Evolutionary conservation across 192 early-diverging fungal species (phyloP), one percentile per base, ranked within the genome.

Genomic region (Mortierella antarctica): DNA sequence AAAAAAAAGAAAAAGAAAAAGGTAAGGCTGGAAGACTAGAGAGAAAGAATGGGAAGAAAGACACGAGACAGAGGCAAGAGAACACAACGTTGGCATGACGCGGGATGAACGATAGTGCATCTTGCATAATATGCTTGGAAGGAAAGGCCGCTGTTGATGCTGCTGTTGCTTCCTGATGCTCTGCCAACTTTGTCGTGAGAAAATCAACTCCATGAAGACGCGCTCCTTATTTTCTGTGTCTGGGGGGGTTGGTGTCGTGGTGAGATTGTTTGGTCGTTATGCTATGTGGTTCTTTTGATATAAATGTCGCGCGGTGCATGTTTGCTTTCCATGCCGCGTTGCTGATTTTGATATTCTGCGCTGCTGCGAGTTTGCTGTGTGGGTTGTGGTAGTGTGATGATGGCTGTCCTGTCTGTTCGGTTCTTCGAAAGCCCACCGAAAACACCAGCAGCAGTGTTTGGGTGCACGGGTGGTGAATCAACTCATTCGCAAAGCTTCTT

Each of bases 401-500:
- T n/a, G 57, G 15, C 23, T 11, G 55, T 57, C 14, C 57, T 9
- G 14, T 58, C 57, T 41, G 39, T 15, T 58, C 57, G 39, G 11
- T 23, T 58, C 39, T 23, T 56, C 54, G 31, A 31, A 31, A 31
- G 31, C 31, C 31, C 31, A 31, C 1, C 3, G 23, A 71, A 31
- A 44, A 40, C 45, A 57, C 47, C 47, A 57, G 62, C 41, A 18
- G 42, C 41, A 44, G 57, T 39, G 23, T 5, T 42, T 48, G 7
- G 31, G 57, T 6, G 20, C 21, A 55, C n/a, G 20, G 31, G 57
- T n/a, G 46, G 5, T 4, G 46, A 47, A 47, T 48, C 44, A 49
- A 23, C 51, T 80, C 60, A 80, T 54, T 80, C 77, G 17, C 47
- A 21, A 12, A 80, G 70, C 41, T 62, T 67, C 18, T 55, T 65